Conservation (phyloP, 1,139 yeast species). For the Geotrichum siamense region DNA sequence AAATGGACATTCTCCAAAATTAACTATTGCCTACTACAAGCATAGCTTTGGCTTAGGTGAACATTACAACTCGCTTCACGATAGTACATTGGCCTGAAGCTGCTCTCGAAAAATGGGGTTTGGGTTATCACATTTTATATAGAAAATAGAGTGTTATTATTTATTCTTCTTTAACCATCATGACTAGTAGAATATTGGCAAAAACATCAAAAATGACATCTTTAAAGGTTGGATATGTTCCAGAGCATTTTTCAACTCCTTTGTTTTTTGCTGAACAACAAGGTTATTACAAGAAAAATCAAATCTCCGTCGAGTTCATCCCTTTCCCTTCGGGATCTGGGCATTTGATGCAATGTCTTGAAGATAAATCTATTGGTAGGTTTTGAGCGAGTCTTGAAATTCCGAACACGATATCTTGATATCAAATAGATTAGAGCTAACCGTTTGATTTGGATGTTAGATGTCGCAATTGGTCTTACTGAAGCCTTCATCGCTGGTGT, state of each 20-base stretch:
- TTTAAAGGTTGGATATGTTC: conserved; percentile 70
- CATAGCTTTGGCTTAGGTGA: conserved; percentile 88
- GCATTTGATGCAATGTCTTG: conserved; percentile 67
- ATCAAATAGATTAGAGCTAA: no score
- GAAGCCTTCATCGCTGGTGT: conserved; percentile 85
- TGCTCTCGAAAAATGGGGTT: no score
- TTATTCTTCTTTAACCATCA: not conserved
- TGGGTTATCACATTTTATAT: no score
- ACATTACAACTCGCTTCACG: conserved; percentile 82
- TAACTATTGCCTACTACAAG: conserved; percentile 72
- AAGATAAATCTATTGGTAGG: conserved; percentile 50
- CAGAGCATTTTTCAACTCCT: conserved; percentile 90
- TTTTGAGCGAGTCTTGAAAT: no score
- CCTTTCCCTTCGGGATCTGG: conserved; percentile 88
- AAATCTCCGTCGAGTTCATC: conserved; percentile 51
- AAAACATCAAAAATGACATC: conserved; percentile 10
- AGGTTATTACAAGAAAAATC: conserved; percentile 44
- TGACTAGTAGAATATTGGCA: not conserved
- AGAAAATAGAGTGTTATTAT: conserved; percentile 3
- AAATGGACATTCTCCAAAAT: conserved; percentile 39
- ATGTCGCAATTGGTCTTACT: conserved; percentile 78
- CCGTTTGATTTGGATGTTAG: conserved; percentile 18
- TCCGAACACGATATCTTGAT: no score
- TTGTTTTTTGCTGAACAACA: conserved; percentile 61
- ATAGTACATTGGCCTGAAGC: no score